Percentiles rank a stretch among this genome's conserved stretches.
These are phyloP conservation scores for Clavariopsis aquatica DNA, from an alignment of 495 filamentous ascomycete species.

Conservation along the genomic window DNA sequence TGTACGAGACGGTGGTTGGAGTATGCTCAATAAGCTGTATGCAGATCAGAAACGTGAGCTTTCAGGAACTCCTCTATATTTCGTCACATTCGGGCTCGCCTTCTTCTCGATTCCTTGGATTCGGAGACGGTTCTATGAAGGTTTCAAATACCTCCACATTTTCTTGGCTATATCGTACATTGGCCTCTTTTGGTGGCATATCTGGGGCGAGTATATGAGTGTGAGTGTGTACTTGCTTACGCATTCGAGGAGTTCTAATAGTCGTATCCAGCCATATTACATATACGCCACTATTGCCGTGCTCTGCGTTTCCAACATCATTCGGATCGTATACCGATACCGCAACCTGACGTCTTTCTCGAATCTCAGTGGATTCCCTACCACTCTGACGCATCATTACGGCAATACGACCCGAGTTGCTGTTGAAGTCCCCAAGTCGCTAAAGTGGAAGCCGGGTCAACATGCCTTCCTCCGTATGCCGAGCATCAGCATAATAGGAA, in stretches of 20 bases:
- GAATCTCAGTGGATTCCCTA: slow-evolving; percentile 18
- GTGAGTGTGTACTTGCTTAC: slow-evolving; percentile 11
- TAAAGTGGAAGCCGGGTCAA: slow-evolving; percentile 31
- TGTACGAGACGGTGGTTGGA: slow-evolving; percentile 21
- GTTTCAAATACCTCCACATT: slow-evolving; percentile 22
- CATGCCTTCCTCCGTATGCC: slow-evolving; percentile 27
- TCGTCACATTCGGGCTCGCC: slow-evolving; percentile 14
- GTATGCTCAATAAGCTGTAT: slow-evolving; percentile 17
- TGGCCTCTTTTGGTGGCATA: slow-evolving; percentile 26
- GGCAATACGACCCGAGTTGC: slow-evolving; percentile 23
- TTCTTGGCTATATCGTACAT: slow-evolving; percentile 23
- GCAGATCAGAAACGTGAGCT: slow-evolving; percentile 17
- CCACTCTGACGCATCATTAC: slow-evolving; percentile 17
- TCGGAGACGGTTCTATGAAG: slow-evolving; percentile 17
- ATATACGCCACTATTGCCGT: slow-evolving; percentile 19
- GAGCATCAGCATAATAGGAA: slow-evolving; percentile 8
- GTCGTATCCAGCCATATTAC: slow-evolving; percentile 16
- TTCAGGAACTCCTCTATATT: slow-evolving; percentile 23
- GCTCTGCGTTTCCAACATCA: slow-evolving; percentile 7
- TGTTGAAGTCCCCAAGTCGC: slow-evolving; percentile 17
- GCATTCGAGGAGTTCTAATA: neutral
- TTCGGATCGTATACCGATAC: slow-evolving; percentile 15
- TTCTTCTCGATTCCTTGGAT: slow-evolving; percentile 26
- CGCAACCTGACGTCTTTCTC: neutral
- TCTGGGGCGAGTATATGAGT: slow-evolving; percentile 33